Conservation (phyloP, 1,284 basidiomycete species). For the Ganoderma lucidum region DNA sequence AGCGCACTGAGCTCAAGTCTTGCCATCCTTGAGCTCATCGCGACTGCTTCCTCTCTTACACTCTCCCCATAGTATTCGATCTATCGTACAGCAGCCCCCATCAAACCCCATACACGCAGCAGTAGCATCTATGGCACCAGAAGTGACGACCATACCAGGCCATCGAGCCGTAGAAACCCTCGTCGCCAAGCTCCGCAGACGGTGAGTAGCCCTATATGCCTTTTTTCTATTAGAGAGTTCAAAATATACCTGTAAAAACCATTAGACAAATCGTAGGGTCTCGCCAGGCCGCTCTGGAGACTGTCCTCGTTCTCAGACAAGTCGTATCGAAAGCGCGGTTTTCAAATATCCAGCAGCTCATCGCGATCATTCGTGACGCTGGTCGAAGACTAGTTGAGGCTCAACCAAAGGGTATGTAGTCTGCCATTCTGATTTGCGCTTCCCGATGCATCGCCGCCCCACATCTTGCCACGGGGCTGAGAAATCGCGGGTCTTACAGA, state of each 20-base stretch:
- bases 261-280: conserved; percentile 89
- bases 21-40: too few relatives aligned
- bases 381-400: conserved; percentile 86
- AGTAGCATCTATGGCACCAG: conserved; percentile 32
- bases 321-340: conserved; percentile 91
- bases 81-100: background rate
- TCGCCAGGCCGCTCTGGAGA: conserved; percentile 88
- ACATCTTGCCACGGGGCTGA: background rate
- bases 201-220: conserved; percentile 29
- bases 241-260: background rate
- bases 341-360: conserved; percentile 86
- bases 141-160: conserved; percentile 33
- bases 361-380: conserved; percentile 82
- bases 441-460: background rate
- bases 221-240: background rate
- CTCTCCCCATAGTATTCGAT: background rate
- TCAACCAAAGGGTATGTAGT: conserved; percentile 85
- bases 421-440: background rate
- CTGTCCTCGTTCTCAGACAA: conserved; percentile 86
- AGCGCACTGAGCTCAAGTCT: too few relatives aligned
- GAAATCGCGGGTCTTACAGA: conserved; percentile 58
- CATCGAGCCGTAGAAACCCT: conserved; percentile 41
- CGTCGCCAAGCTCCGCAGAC: conserved; percentile 40
- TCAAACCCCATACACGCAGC: too few relatives aligned
- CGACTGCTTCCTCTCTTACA: too few relatives aligned